Base-by-base conservation (phyloP, 164 flowering plant species). In the Nelumbo lutea region DNA sequence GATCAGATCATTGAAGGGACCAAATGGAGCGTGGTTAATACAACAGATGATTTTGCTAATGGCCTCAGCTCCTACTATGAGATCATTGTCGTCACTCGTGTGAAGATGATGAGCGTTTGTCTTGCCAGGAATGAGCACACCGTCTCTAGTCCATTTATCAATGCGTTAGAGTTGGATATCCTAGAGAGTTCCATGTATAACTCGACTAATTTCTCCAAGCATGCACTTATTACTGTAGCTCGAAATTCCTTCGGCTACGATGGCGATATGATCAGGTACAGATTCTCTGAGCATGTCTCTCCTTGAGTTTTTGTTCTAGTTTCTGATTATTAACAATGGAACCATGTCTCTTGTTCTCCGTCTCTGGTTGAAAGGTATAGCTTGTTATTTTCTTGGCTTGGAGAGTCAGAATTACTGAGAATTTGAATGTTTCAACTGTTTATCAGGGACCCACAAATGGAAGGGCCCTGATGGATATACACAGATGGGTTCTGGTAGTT, bases 1-100 rank as follows among this genome's bases (percentile, higher is more conserved):
- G 95, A 93, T 69, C 98, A 91, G 77, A 90, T 93, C 66, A 73
- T 96, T 6, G 93, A 86, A 4, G 99, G 98, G 51, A 89, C 90
- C 13, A 85, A 63, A 65, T 96, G 99, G 99, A 79, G 90, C 66
- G 78, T 69, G 1, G 96, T 96, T 3, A 80, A 96, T 68, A 93
- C 98, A 5, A 82, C 88, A 0, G 93, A 81, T 72, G 90, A 88
- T 76, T 89, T 79, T 59, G 83, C 81, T 5, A 75, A 79, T 15
- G 93, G 98, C 3, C 79, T 83, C 3, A 83, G 81, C 44, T 84
- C 96, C 0, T 93, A 82, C 57, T 96, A 87, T 55, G 99, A 96
- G 84, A 76, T 87, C n/a, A 58, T 88, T 27, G 77, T 86, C 14
- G 76, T 65, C 9, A 87, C 95, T 3, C 45, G 11, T 2, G 84